Percentiles rank a stretch among this genome's conserved stretches.
Conservation (phyloP, 1,284 basidiomycete genomes). For the Athelia psychrophila region DNA sequence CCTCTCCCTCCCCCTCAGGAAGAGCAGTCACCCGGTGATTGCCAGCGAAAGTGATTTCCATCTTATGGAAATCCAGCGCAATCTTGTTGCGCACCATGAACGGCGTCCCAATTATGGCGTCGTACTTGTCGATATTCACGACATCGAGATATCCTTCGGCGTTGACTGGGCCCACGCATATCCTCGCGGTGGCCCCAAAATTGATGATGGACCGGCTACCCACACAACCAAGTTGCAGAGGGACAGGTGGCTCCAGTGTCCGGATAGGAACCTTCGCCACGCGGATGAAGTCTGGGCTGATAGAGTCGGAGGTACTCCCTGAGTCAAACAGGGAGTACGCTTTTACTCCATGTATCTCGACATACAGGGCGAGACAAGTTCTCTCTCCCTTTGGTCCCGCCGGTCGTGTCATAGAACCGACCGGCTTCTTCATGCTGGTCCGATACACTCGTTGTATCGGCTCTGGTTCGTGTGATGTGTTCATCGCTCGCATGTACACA, state of each 20-base stretch:
- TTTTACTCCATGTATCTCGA: conserved; percentile 9
- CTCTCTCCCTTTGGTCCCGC: background rate
- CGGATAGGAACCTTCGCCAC: conserved; percentile 7
- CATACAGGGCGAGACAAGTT: background rate
- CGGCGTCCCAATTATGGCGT: conserved; percentile 26
- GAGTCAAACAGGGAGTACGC: conserved; percentile 19
- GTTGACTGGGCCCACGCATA: conserved; percentile 18
- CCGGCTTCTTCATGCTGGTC: background rate
- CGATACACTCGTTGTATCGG: no score
- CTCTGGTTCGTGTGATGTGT: background rate
- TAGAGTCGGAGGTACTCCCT: conserved; percentile 15
- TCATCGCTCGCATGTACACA: background rate
- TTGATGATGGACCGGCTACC: conserved; percentile 19
- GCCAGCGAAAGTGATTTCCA: conserved; percentile 9
- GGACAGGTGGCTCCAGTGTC: conserved; percentile 17
- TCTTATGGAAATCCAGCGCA: conserved; percentile 23
- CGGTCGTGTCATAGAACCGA: background rate
- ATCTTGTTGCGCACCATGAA: conserved; percentile 21
- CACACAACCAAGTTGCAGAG: conserved; percentile 21
- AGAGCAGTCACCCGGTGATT: conserved; percentile 6
- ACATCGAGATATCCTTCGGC: conserved; percentile 23
- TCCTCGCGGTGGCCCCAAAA: conserved; percentile 9
- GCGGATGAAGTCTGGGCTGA: conserved; percentile 12
- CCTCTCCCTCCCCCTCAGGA: conserved; percentile 9
- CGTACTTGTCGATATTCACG: conserved; percentile 28